phyloP scores from a whole-genome alignment of 768 basidiomycete species.

The Rhodotorula kratochvilovae region DNA sequence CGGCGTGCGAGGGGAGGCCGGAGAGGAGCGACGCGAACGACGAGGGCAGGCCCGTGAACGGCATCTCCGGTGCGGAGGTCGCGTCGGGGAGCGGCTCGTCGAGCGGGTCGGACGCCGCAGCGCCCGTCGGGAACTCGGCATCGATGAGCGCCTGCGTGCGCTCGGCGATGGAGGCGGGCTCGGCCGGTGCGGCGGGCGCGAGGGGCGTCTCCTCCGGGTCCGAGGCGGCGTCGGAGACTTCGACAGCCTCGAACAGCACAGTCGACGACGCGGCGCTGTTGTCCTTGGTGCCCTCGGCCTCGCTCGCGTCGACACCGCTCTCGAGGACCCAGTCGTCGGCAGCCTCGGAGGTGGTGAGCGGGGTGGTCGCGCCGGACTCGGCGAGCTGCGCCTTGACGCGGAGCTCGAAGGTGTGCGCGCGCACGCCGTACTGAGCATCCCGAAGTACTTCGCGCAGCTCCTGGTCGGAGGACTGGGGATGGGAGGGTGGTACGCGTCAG shows the following conservation, averaged over 20 bases:
- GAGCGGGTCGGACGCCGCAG: neutral
- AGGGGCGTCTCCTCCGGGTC: neutral
- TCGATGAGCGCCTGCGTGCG: neutral
- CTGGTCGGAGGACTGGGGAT: neutral
- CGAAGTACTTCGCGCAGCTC: conserved; percentile 3
- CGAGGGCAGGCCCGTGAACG: neutral
- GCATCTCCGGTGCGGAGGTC: neutral
- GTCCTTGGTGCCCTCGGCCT: neutral
- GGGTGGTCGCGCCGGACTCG: neutral
- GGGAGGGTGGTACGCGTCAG: neutral
- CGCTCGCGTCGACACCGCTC: neutral
- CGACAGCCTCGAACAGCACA: neutral
- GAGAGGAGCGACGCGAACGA: neutral
- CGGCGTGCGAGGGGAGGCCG: neutral
- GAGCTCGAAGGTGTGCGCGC: too few relatives aligned
- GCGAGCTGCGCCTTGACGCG: neutral
- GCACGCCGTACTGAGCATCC: too few relatives aligned
- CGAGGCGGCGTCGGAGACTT: neutral
- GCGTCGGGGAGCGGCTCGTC: neutral
- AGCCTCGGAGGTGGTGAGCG: too few relatives aligned
- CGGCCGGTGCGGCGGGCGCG: neutral
- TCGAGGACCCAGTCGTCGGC: neutral
- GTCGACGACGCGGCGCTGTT: too few relatives aligned
- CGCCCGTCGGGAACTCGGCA: neutral
- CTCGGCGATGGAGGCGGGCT: neutral